Evolutionary conservation across 1,139 yeast species (phyloP), one percentile per base, ranked within the genome.

Genomic region (Starmera stellimalicola): DNA sequence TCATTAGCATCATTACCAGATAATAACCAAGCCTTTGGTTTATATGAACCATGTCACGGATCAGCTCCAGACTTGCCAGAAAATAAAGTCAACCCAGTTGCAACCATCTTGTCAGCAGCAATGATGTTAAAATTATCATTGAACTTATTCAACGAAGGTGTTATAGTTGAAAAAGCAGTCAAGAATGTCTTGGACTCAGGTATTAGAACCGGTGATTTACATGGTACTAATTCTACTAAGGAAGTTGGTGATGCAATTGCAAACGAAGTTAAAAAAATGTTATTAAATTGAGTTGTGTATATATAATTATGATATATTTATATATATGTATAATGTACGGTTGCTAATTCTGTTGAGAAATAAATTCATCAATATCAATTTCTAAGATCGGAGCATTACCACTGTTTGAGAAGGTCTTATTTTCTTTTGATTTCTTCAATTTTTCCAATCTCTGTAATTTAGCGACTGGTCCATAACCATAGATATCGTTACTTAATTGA

Each of bases 31-130:
- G 97, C 97, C 1, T 87, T 91, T 55, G 98, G 98, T 41, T 70
- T 91, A 43, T 91, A 91, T 58, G 98, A 91, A 63, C 98, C 98
- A 45, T 88, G 97, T 56, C 98, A 91, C 58, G 98, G 98, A 31
- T 81, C 95, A 29, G 98, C 98, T 18, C 98, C 98, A 29, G 98
- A 91, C 59, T 73, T 91, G 54, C 79, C 79, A 34, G 67, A 65
- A 40, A 84, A 85, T 57, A 81, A 83, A 64, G 98, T 87, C 37
- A 91, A 91, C 61, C 98, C 98, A 34, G 63, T 88, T 37, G 98
- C 96, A 33, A 84, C 96, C 20, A 88, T 91, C 49, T 70, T 91
- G 52, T 87, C 96, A 14, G 94, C 82, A 9, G 97, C 97, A 24
- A 82, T 91, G 94, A 88, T 91, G 97, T 73, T 91, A 63, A 77